Evolutionary conservation across 106 monocot genomes (phyloP), one percentile per base, ranked within the genome.

Genomic region (Iris macrosiphon): DNA sequence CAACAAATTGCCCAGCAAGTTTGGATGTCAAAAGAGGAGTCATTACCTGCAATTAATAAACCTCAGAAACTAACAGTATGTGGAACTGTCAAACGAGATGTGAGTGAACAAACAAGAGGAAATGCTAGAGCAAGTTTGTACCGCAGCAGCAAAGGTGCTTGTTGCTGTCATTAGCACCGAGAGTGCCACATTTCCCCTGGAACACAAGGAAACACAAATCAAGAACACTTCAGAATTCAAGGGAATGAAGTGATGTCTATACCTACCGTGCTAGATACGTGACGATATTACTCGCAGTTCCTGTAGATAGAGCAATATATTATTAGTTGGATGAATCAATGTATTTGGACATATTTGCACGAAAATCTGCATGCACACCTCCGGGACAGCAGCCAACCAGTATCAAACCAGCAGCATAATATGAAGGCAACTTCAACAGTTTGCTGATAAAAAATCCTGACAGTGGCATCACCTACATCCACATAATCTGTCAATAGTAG

Each of bases 321-420:
- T n/a, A n/a, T n/a, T n/a, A n/a, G n/a, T n/a, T n/a, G n/a, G n/a
- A n/a, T n/a, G n/a, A n/a, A n/a, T n/a, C n/a, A n/a, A n/a, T n/a
- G n/a, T n/a, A n/a, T n/a, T n/a, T n/a, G n/a, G n/a, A n/a, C n/a
- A n/a, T n/a, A n/a, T n/a, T n/a, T n/a, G n/a, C n/a, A n/a, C n/a
- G n/a, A 58, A 55, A 21, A 34, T 5, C 3, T 19, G 17, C 1
- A 50, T 6, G 18, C 28, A 68, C n/a, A 90, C 94, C 94, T 77
- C 94, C 94, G 44, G 94, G 94, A 25, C 94, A 95, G 82, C 94
- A 95, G n/a, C 72, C 26, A 18, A 95, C 89, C 25, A 95, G 52
- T 67, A 95, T 89, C 40, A 95, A 64, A 7, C 94, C 89, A 69
- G 89, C 89, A 52, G 94, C 89, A 79, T 85, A 95, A 66, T 82